These are phyloP conservation scores for Geosmithia flava DNA, from an alignment of 2,329 filamentous ascomycete species.

Conservation along the genomic window DNA sequence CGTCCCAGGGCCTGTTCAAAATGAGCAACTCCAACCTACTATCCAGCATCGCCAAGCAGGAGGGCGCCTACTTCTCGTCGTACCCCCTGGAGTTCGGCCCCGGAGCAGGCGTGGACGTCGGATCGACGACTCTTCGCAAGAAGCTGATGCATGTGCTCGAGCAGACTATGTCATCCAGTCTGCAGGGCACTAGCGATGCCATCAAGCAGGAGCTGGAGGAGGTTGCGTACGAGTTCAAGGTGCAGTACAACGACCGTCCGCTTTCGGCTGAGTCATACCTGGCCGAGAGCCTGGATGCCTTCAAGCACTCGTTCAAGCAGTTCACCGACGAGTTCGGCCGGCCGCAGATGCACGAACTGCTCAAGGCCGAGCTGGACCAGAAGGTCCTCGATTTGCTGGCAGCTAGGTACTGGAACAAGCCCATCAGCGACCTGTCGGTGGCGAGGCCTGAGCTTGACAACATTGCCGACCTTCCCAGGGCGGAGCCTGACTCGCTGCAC, in stretches of 20 bases:
- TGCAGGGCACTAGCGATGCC: conserved; percentile 80
- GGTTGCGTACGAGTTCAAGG: conserved; percentile 96
- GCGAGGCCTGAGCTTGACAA: conserved; percentile 57
- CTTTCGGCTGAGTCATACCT: conserved; percentile 93
- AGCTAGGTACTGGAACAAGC: conserved; percentile 94
- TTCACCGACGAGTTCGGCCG: conserved; percentile 85
- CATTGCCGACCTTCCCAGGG: conserved; percentile 68
- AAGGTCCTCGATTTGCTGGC: conserved; percentile 87
- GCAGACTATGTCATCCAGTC: conserved; percentile 88
- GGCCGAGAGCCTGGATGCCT: conserved; percentile 85
- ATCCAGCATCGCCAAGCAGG: conserved; percentile 73
- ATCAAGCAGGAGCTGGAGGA: conserved; percentile 94
- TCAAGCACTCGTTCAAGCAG: conserved; percentile 96
- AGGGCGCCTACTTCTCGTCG: conserved; percentile 73
- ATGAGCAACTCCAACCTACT: conserved; percentile 68
- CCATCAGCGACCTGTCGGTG: conserved; percentile 67
- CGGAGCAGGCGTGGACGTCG: conserved; percentile 61
- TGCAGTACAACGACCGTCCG: conserved; percentile 95
- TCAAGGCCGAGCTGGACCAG: conserved; percentile 90
- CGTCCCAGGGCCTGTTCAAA: conserved; percentile 63
- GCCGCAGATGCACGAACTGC: conserved; percentile 73
- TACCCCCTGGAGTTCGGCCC: conserved; percentile 73
- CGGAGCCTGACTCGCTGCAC: conserved; percentile 72
- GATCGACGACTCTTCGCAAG: conserved; percentile 77
- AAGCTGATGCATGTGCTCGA: conserved; percentile 96